Conservation (phyloP, 2,329 filamentous ascomycete species). For the Penicillium sp. region DNA sequence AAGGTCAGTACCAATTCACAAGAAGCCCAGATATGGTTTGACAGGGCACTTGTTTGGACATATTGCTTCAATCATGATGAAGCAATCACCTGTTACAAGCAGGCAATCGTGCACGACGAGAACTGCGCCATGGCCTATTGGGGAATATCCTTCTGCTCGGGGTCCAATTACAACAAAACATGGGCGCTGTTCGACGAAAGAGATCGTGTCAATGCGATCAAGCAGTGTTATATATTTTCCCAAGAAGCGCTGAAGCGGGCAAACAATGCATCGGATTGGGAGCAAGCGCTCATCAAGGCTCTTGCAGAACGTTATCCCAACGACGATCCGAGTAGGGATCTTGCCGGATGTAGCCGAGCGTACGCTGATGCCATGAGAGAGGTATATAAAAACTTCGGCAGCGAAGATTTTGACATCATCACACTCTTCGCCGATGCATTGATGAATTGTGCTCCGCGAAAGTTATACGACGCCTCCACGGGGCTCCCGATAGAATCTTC, state of each 20-base stretch:
- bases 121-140: constrained; percentile 35
- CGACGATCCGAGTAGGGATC: constrained; percentile 12
- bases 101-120: constrained; percentile 28
- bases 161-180: constrained; percentile 24
- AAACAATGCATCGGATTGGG: constrained; percentile 21
- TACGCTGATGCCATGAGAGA: constrained; percentile 19
- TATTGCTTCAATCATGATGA: constrained; percentile 39
- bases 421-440: constrained; percentile 62
- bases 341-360: constrained; percentile 12
- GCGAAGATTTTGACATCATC: constrained; percentile 59
- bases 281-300: constrained; percentile 19
- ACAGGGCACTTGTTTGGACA: constrained; percentile 33
- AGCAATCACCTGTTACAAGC: constrained; percentile 32
- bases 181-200: constrained; percentile 18
- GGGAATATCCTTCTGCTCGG: constrained; percentile 21
- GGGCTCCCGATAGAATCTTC: constrained; percentile 39
- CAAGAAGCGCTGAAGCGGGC: constrained; percentile 13
- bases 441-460: constrained; percentile 64
- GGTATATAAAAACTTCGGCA: constrained; percentile 10
- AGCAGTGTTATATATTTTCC: constrained; percentile 13
- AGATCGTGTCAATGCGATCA: constrained; percentile 16
- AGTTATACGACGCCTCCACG: constrained; percentile 60
- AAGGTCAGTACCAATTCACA: constrained; percentile 25
- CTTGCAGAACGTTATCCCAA: constrained; percentile 21
- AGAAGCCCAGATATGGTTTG: constrained; percentile 35